Percentiles rank a stretch among this genome's conserved stretches.
Evolutionary conservation across 1,284 basidiomycete genomes (phyloP).

Genomic region (Fistulinella cinereoalba): DNA sequence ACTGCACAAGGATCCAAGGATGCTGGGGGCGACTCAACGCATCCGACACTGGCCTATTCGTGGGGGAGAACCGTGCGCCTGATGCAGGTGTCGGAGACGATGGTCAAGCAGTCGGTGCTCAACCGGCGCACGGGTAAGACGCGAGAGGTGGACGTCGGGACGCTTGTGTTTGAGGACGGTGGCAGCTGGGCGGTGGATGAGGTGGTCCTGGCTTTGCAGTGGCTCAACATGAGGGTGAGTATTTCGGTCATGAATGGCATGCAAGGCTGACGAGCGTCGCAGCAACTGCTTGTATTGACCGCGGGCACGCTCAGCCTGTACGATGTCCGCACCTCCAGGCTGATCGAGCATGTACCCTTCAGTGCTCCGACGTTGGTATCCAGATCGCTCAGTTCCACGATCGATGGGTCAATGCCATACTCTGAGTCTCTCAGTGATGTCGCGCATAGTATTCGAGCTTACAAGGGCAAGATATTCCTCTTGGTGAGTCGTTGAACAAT

Average conservation of each 20-base stretch:
- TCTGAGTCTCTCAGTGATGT: conserved; percentile 53
- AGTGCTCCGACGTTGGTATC: conserved; percentile 55
- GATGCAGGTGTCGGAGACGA: conserved; percentile 65
- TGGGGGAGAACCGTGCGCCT: conserved; percentile 74
- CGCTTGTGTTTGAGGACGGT: conserved; percentile 56
- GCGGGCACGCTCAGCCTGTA: conserved; percentile 62
- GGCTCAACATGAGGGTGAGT: conserved; percentile 76
- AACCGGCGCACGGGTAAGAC: conserved; percentile 61
- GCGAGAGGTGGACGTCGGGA: conserved; percentile 57
- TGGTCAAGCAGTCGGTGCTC: conserved; percentile 46
- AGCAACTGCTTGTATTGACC: conserved; percentile 69
- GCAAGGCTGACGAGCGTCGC: conserved; percentile 10
- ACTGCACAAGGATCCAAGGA: conserved; percentile 25
- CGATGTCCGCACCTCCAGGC: conserved; percentile 54
- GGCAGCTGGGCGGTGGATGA: conserved; percentile 56
- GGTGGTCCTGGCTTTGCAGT: conserved; percentile 65
- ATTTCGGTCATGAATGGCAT: conserved; percentile 23
- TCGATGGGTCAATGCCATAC: conserved; percentile 47
- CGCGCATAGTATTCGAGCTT: conserved; percentile 72
- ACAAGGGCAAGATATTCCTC: conserved; percentile 90
- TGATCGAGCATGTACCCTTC: conserved; percentile 59
- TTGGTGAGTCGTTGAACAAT: conserved; percentile 55
- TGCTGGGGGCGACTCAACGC: conserved; percentile 25
- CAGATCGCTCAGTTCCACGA: conserved; percentile 48
- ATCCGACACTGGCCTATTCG: conserved; percentile 75